Evolutionary conservation across 306 rosid species (phyloP), one percentile per base, ranked within the genome.

Genomic region (Mimosa bimucronata): DNA sequence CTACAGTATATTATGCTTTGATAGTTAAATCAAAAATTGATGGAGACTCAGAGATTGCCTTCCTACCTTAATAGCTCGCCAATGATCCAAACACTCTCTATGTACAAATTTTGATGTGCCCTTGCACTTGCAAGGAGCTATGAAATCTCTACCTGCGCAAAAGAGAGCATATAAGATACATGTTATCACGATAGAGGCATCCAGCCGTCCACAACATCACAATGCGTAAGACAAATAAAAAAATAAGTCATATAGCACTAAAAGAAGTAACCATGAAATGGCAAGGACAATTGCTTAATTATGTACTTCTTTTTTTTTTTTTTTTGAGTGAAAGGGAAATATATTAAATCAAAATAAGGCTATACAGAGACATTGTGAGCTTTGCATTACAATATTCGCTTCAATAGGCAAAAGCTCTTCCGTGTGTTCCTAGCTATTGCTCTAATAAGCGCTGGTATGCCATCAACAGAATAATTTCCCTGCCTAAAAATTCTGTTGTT

Each of bases 81-180:
- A 95, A 74, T 95, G 98, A 87, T 95, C 99, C 91, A 95, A 84
- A 76, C 99, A 95, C 76, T 95, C 99, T 65, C 99, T 84, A 84
- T 95, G 98, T 50, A 95, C 99, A 81, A 93, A 93, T 85, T 95
- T 93, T 8, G 99, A 93, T 58, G 98, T 89, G 62, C 99, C 99
- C 77, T 91, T 95, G 90, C 99, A 95, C 86, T 87, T 89, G 83
- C 99, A 95, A 66, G 99, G 99, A 81, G 99, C 97, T 72, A 95
- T 95, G 79, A 95, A 95, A 83, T 95, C 99, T 85, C 99, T 91
- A 82, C 99, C 99, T 95, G 41, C 30, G 26, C 60, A 53, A 71
- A 71, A 71, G 42, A 61, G 23, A 60, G n/a, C 15, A 48, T 11
- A 19, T 34, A 45, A 61, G 65, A 48, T 46, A 34, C 55, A 67